Base-by-base conservation (phyloP, 345 rosid species). In the Populus davidiana region DNA sequence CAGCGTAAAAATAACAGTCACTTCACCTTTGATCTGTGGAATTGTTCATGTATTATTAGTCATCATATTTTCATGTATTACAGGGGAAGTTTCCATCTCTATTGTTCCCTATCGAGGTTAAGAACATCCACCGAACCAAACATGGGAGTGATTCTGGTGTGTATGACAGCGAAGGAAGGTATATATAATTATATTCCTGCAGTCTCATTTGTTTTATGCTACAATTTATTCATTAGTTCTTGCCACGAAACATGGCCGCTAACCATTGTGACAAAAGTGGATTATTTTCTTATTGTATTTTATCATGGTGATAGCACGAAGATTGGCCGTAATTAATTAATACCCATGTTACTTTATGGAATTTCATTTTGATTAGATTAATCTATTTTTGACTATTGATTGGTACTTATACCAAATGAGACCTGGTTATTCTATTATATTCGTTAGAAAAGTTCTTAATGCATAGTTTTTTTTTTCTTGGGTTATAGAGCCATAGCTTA, bases 121-220 rank as follows among this genome's bases (percentile, higher is more conserved):
- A 83, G 83, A 93, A 94, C 85, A 91, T 94, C 52, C 84, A 84
- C 1, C 85, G 56, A 78, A 88, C 83, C 62, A 94, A 93, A 80
- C 98, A 94, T 61, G 91, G 94, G 2, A 94, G 98, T 50, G 98
- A 93, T 67, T 84, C 97, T 5, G 98, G 90, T 18, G 95, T 88
- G 44, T 94, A 93, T 72, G 97, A 93, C 75, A 72, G 82, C 2
- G 83, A 94, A 81, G 98, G 98, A 86, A 86, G 98, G 97, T 88
- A 81, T 11, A 59, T 65, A 3, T 43, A 43, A 10, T 25, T 39
- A 14, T 36, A 38, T 59, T 20, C 47, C 18, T 39, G 8, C 3
- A 16, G 38, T 13, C 12, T 0, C 13, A 52, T 65, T 36, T 4
- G 6, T 27, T 6, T 44, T 21, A 14, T 14, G 17, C 63, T 56